A percentile compares a stretch with the other conserved stretches of the same genome.
These are phyloP conservation scores for Entomophthora muscae DNA, from an alignment of 371 early-diverging fungal species.

Conservation along the genomic window DNA sequence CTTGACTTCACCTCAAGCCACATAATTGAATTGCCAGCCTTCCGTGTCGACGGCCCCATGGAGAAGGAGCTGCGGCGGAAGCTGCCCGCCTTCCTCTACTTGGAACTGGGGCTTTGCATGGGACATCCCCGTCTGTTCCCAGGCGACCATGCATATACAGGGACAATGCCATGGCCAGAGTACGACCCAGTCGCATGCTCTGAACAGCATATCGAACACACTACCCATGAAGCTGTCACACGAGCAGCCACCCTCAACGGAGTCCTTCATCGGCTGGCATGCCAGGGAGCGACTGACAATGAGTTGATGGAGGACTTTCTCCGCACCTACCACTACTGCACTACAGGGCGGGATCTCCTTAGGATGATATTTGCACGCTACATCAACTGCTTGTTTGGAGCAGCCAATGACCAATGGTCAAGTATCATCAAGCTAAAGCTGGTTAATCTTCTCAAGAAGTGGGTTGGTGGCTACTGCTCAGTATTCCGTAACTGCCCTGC, in stretches of 20 bases:
- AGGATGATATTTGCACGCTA: conserved; percentile 32
- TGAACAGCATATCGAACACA: not conserved
- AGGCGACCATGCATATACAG: not conserved
- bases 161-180: conserved; percentile 2
- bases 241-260: conserved; percentile 9
- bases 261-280: conserved; percentile 8
- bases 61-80: not conserved
- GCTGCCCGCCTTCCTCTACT: not conserved
- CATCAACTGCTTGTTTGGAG: not conserved
- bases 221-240: not conserved
- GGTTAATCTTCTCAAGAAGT: conserved; percentile 40
- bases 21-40: not conserved
- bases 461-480: conserved; percentile 29
- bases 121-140: not conserved
- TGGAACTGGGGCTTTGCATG: not conserved
- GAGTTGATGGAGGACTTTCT: conserved; percentile 29
- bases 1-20: not conserved
- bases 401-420: conserved; percentile 15
- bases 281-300: conserved; percentile 17
- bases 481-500: conserved; percentile 22
- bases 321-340: conserved; percentile 34
- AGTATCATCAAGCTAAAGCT: conserved; percentile 32
- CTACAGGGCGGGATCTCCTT: conserved; percentile 29
- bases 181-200: conserved; percentile 1
- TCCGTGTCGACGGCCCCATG: not conserved